Evolutionary conservation across 169 alveolate genomes (phyloP), one percentile per base, ranked within the genome.

Genomic region (Cryptosporidium tyzzeri): DNA sequence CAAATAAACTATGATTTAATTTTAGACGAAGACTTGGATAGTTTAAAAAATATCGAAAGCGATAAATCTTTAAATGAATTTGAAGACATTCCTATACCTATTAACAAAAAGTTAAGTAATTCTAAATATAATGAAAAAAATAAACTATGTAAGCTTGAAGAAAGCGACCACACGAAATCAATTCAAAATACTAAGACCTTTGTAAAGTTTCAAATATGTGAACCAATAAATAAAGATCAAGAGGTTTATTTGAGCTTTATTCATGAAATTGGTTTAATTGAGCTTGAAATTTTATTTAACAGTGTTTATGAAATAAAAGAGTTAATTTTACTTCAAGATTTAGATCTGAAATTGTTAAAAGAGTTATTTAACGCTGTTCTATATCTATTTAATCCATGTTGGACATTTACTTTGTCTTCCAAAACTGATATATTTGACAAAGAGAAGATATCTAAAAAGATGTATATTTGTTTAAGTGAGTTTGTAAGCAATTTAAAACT

Each of bases 341-440:
- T 73, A 8, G 37, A 73, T 12, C 4, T 35, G 21, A 59, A 4
- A 1, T 9, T 53, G 5, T 5, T 6, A 7, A 33, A 16, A 23
- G 58, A 50, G 37, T 55, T 51, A 41, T 9, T 73, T 14, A 35
- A 8, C 29, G 44, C 37, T 55, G 23, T 31, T 10, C 10, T 73
- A 9, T 29, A 53, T 31, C 37, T 55, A 12, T 73, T 73, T 51
- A 16, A 12, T 5, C 44, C 44, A 51, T 73, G 86, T 59, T 73
- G 69, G 70, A 10, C 58, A 31, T 73, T 73, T 23, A 23, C 35
- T n/a, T 35, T 31, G n/a, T 14, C 29, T 2, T 10, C 4, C 1
- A 0, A 7, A n/a, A 33, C 14, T 23, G 58, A 73, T 8, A 41
- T 41, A 35, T 16, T 29, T 29, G 29, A 6, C 10, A 65, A 7